Evolutionary conservation across 1,139 yeast genomes (phyloP).

Genomic region (Zygosaccharomyces sapae): DNA sequence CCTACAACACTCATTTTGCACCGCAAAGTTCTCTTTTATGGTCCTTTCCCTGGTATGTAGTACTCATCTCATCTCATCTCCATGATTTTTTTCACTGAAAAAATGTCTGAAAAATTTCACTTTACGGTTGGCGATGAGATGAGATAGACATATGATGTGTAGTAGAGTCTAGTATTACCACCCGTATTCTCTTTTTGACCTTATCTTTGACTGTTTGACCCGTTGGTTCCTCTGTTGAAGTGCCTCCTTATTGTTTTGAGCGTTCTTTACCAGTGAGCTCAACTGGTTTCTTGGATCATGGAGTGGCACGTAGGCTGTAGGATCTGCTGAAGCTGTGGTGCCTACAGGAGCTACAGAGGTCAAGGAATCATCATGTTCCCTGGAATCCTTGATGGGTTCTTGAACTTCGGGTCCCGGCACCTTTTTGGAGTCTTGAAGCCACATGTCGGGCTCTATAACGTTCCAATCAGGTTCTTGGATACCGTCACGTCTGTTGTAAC

Average conservation of each 20-base stretch:
- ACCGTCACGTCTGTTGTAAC: constrained; percentile 14
- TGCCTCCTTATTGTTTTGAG: constrained; percentile 32
- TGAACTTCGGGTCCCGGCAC: no score
- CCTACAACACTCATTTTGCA: constrained; percentile 84
- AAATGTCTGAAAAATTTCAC: constrained; percentile 3
- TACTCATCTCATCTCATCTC: background rate
- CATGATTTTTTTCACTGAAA: constrained; percentile 2
- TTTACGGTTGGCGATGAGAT: no score
- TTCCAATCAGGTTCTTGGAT: constrained; percentile 6
- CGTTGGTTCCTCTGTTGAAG: constrained; percentile 30
- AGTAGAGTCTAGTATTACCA: constrained; percentile 22
- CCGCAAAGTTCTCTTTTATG: background rate
- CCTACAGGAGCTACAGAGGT: background rate
- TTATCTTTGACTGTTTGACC: constrained; percentile 25
- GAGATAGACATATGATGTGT: no score
- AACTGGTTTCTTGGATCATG: constrained; percentile 35
- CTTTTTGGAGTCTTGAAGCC: no score
- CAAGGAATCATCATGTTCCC: no score
- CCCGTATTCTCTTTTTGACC: constrained; percentile 31
- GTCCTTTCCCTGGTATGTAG: background rate
- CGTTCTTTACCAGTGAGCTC: constrained; percentile 35
- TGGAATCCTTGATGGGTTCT: no score
- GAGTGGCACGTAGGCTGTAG: constrained; percentile 10
- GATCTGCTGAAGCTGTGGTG: background rate
- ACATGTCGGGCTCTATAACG: constrained; percentile 7